Percentiles rank a stretch among this genome's conserved stretches.
Evolutionary conservation across 108 stramenopile genomes (phyloP).

Genomic region (Fragilaria radians): DNA sequence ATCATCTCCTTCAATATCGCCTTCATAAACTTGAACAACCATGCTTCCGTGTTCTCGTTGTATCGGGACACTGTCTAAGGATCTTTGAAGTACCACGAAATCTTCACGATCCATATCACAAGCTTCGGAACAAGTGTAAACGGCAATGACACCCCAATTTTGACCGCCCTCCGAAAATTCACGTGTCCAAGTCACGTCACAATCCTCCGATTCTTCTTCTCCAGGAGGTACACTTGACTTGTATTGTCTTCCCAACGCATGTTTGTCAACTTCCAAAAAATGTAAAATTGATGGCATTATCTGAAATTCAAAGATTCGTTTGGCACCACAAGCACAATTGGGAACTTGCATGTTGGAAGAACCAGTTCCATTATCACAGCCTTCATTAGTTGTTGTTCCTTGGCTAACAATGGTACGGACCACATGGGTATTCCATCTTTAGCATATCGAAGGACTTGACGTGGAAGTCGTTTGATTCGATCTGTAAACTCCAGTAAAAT

Average conservation of each 20-base stretch:
- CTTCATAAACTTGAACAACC: constrained; percentile 2
- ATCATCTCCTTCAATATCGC: constrained; percentile 1
- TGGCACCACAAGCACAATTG: constrained; percentile 36
- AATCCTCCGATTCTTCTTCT: background rate
- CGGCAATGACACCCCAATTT: constrained; percentile 78
- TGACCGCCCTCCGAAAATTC: constrained; percentile 46
- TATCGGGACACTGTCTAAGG: constrained; percentile 18
- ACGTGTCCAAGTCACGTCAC: background rate
- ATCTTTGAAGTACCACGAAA: constrained; percentile 52
- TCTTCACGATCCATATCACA: constrained; percentile 42
- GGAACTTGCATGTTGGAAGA: constrained; percentile 22
- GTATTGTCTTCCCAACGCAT: constrained; percentile 15
- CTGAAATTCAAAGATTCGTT: constrained; percentile 65
- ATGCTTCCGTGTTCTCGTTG: background rate
- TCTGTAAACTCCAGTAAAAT: constrained; percentile 61
- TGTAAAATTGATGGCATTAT: constrained; percentile 64
- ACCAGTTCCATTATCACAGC: background rate
- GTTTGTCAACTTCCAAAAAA: constrained; percentile 61
- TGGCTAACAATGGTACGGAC: constrained; percentile 66
- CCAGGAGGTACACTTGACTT: background rate
- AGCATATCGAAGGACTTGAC: constrained; percentile 76
- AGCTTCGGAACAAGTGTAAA: constrained; percentile 59
- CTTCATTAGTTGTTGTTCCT: background rate
- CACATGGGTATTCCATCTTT: constrained; percentile 73
- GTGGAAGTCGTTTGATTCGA: constrained; percentile 55